Evolutionary conservation across 768 basidiomycete species (phyloP).

Genomic region (Termitomyces sp.): DNA sequence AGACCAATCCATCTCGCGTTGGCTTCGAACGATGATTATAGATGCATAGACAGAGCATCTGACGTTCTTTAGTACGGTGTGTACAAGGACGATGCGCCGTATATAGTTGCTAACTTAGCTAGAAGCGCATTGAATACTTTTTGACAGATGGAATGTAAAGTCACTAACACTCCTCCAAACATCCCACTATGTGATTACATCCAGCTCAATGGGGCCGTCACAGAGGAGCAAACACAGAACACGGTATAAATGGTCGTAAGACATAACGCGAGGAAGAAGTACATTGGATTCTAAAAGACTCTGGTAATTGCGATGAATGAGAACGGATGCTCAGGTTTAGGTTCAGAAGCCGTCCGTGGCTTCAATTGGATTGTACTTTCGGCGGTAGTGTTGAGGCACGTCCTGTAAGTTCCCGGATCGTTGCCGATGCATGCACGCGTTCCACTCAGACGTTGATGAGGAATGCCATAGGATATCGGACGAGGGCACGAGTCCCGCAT

Average conservation of each 20-base stretch:
- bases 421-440: no score
- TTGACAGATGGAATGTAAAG: background rate
- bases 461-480: no score
- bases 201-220: background rate
- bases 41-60: slow-evolving; percentile 34
- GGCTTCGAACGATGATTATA: no score
- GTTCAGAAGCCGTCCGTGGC: background rate
- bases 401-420: no score
- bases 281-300: background rate
- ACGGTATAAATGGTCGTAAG: no score
- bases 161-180: slow-evolving; percentile 33
- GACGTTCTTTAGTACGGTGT: slow-evolving; percentile 35
- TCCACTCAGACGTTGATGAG: no score
- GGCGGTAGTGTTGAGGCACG: no score
- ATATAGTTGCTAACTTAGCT: slow-evolving; percentile 34
- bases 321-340: background rate
- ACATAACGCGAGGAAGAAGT: background rate
- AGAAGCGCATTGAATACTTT: background rate
- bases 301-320: background rate
- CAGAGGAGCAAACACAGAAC: slow-evolving; percentile 5
- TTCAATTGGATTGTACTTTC: background rate
- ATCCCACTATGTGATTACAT: slow-evolving; percentile 27
- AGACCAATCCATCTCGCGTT: slow-evolving; percentile 41
- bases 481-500: no score
- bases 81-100: slow-evolving; percentile 37